Conservation (phyloP, 805 yeast species). For the Dipodascus geniculatus region DNA sequence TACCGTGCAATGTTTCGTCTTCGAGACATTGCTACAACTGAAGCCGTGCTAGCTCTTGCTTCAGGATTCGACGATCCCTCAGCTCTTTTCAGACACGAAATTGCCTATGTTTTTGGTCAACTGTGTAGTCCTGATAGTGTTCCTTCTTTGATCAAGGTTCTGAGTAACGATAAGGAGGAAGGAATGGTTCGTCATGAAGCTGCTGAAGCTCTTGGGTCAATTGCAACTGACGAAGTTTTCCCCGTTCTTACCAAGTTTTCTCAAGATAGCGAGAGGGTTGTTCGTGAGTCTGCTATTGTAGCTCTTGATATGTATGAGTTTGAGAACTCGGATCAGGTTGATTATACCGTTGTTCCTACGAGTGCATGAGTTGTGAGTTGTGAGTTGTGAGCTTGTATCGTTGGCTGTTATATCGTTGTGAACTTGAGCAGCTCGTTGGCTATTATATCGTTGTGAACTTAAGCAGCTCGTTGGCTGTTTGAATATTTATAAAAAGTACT, state of each 20-base stretch:
- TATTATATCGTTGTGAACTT: too few relatives aligned
- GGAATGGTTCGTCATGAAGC: slow-evolving; percentile 99
- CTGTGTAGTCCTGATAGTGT: slow-evolving; percentile 87
- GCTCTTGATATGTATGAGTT: slow-evolving; percentile 98
- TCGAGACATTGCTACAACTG: slow-evolving; percentile 87
- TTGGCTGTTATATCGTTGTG: too few relatives aligned
- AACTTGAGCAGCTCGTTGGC: too few relatives aligned
- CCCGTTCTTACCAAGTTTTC: slow-evolving; percentile 75
- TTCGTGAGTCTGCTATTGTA: slow-evolving; percentile 91
- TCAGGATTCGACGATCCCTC: slow-evolving; percentile 81
- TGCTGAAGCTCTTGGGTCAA: slow-evolving; percentile 95
- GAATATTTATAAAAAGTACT: too few relatives aligned
- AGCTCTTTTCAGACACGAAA: slow-evolving; percentile 93
- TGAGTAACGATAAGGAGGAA: slow-evolving; percentile 69
- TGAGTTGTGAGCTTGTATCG: not conserved
- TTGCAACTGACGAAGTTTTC: slow-evolving; percentile 90
- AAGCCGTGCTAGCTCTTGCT: slow-evolving; percentile 86
- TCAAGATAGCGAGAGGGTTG: slow-evolving; percentile 76
- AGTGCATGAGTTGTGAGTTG: not conserved
- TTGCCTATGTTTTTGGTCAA: slow-evolving; percentile 97
- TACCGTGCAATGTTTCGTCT: slow-evolving; percentile 98
- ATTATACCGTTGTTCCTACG: slow-evolving; percentile 42
- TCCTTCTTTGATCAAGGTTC: slow-evolving; percentile 72
- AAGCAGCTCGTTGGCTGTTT: too few relatives aligned
- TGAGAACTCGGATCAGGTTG: slow-evolving; percentile 74